Percentiles rank a stretch among this genome's conserved stretches.
Evolutionary conservation across 441 rosid species (phyloP).

Genomic region (Eruca vesicaria): DNA sequence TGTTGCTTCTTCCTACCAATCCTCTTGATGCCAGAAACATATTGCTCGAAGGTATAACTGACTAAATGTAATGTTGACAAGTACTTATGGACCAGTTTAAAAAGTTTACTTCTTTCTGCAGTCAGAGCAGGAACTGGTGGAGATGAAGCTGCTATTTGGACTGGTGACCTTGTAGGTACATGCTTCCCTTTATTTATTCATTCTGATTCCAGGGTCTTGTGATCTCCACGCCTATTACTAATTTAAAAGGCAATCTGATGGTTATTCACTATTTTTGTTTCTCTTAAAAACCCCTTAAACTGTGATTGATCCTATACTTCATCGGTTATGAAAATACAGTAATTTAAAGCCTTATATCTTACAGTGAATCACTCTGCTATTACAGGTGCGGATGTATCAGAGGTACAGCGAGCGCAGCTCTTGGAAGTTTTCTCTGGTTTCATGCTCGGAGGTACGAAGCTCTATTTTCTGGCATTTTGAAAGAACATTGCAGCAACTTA

Average conservation of each 20-base stretch:
- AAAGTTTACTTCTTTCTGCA: slow-evolving; percentile 31
- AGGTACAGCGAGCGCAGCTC: slow-evolving; percentile 82
- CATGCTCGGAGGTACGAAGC: slow-evolving; percentile 75
- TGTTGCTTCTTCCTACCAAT: slow-evolving; percentile 77
- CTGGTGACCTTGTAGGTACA: slow-evolving; percentile 99
- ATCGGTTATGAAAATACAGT: background rate
- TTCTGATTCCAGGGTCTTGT: background rate
- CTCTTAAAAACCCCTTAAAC: background rate
- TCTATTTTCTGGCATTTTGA: background rate
- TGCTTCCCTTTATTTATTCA: slow-evolving; percentile 45
- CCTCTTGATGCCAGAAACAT: slow-evolving; percentile 96
- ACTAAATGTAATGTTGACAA: slow-evolving; percentile 1
- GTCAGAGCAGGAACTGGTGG: slow-evolving; percentile 99
- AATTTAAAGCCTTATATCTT: slow-evolving; percentile 1
- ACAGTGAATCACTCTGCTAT: slow-evolving; percentile 24
- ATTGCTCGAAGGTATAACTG: slow-evolving; percentile 84
- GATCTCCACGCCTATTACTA: background rate
- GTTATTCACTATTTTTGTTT: background rate
- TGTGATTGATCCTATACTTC: slow-evolving; percentile 1
- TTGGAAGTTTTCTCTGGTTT: slow-evolving; percentile 65
- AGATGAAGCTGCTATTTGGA: slow-evolving; percentile 99
- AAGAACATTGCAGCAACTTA: background rate
- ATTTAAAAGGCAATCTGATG: background rate
- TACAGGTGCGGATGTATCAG: slow-evolving; percentile 86
- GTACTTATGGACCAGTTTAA: background rate